These are phyloP conservation scores for Leersia perrieri DNA, from an alignment of 176 grass and related monocot genomes.

Conservation along the genomic window DNA sequence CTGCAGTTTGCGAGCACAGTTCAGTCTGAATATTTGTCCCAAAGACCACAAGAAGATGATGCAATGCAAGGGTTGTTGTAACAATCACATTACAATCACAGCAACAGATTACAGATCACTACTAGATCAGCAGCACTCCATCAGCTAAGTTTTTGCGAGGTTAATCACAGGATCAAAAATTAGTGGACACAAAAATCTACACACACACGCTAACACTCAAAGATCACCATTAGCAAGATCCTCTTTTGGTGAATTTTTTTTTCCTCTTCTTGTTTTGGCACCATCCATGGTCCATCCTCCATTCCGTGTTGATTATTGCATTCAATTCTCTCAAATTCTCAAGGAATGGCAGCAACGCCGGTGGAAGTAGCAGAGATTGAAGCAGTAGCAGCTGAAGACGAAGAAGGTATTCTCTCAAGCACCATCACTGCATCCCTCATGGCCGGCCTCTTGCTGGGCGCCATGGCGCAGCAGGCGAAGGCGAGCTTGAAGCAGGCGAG, in stretches of 20 bases:
- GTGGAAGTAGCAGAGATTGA: not conserved
- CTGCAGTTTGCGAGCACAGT: not conserved
- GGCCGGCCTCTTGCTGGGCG: constrained; percentile 64
- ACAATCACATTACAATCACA: constrained; percentile 16
- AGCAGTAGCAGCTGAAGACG: not conserved
- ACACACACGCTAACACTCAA: not conserved
- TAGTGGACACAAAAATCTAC: constrained; percentile 46
- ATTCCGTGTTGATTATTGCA: constrained; percentile 27
- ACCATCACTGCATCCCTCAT: constrained; percentile 70
- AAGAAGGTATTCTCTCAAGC: constrained; percentile 54
- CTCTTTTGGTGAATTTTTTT: not conserved
- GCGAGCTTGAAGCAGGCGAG: constrained; percentile 84
- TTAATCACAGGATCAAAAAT: constrained; percentile 43
- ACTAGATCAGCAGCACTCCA: constrained; percentile 22
- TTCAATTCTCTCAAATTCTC: not conserved
- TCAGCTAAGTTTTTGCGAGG: not conserved
- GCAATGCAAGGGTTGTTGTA: not conserved
- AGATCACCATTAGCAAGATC: constrained; percentile 1
- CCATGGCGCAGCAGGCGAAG: constrained; percentile 72
- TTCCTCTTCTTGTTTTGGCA: not conserved
- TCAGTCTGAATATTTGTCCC: not conserved
- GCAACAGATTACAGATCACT: not conserved
- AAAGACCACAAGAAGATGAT: not conserved
- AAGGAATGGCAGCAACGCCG: not conserved
- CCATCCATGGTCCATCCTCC: not conserved